Percentiles rank a stretch among this genome's conserved stretches.
Conservation (phyloP, 2,329 filamentous ascomycete genomes). For the Clarireedia sp. region DNA sequence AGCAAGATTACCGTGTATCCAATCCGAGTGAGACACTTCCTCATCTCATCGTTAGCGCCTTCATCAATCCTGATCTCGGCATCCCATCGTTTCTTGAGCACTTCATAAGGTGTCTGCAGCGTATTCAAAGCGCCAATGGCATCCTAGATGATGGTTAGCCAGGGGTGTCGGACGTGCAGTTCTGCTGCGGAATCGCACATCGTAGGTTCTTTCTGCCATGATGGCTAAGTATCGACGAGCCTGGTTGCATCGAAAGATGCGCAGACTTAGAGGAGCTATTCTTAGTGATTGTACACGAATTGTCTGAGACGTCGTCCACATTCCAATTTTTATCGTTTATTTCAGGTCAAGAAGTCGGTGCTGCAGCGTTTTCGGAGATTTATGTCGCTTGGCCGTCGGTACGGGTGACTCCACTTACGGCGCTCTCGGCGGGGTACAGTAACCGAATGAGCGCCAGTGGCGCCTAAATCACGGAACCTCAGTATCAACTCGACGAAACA, state of each 20-base stretch:
- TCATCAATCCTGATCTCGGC: slow-evolving; percentile 65
- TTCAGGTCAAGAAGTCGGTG: not conserved
- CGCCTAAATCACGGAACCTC: no score
- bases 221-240: not conserved
- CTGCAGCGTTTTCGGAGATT: not conserved
- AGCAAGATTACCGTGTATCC: slow-evolving; percentile 55
- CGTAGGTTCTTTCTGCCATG: slow-evolving; percentile 14
- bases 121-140: slow-evolving; percentile 81
- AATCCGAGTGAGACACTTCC: slow-evolving; percentile 65
- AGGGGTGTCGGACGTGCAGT: not conserved
- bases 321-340: not conserved
- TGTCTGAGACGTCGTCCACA: not conserved
- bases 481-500: no score
- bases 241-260: not conserved
- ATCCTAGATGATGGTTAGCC: slow-evolving; percentile 46
- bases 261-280: not conserved
- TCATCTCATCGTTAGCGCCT: slow-evolving; percentile 68
- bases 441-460: no score
- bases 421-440: no score
- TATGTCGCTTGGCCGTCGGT: not conserved
- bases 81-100: slow-evolving; percentile 70
- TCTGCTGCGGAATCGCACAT: slow-evolving; percentile 9
- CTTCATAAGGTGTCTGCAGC: slow-evolving; percentile 78
- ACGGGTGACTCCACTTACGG: no score
- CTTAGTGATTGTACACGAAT: not conserved